Base-by-base conservation (phyloP, 306 rosid genomes). In the Fragaria iinumae region DNA sequence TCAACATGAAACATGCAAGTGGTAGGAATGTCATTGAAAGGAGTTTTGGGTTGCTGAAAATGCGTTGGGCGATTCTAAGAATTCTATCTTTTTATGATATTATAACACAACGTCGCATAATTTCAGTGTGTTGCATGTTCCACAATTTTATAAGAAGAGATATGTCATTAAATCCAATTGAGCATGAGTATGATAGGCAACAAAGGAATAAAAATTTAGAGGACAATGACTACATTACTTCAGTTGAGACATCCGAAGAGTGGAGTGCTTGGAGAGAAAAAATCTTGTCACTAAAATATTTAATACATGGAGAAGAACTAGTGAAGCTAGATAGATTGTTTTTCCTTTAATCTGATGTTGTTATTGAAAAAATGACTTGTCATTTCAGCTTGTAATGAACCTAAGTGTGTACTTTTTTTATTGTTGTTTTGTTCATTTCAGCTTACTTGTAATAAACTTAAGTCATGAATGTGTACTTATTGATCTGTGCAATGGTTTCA, bases 21-120 rank as follows among this genome's bases (percentile, higher is more conserved):
- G 62, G 44, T 23, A 27, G 59, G 25, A 71, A 71, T 45, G 25
- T 71, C 43, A 71, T 48, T 44, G 60, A 71, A 25, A 5, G 59
- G 41, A 48, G 75, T 71, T 71, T 67, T 39, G n/a, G 52, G 5
- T 25, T 67, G 13, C 48, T 67, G 11, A 67, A 67, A 67, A 39
- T n/a, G 14, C 45, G 41, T 11, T 71, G 43, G 75, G 44, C 8
- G 50, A 71, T 45, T 45, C 39, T 48, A 16, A 21, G 72, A 43
- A 68, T 18, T 38, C 45, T 21, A 41, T 67, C 32, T 17, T 67
- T 39, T 41, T 68, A 41, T 68, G 49, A n/a, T n/a, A n/a, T n/a
- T n/a, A n/a, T n/a, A n/a, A 20, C 72, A 43, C 72, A 69, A 12
- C 49, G 36, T 21, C 48, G n/a, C 17, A 69, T 69, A 1, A 69